phyloP scores from a whole-genome alignment of 1,284 basidiomycete species.

The Ustilago tritici region DNA sequence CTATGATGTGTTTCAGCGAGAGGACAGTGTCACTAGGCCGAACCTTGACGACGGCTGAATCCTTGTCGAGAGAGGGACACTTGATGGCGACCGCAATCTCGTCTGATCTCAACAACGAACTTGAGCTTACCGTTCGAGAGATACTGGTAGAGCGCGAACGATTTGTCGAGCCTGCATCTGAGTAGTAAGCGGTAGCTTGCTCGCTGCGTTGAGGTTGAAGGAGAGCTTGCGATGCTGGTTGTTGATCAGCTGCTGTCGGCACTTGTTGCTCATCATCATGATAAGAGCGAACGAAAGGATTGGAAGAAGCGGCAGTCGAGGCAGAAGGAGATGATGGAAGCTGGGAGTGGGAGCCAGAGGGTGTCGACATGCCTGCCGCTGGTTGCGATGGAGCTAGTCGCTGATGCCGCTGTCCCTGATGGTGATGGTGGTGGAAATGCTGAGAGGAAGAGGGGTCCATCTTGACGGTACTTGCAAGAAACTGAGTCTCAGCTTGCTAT shows the following conservation, averaged over 20 bases:
- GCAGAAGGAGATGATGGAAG: conserved; percentile 28
- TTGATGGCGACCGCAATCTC: conserved; percentile 44
- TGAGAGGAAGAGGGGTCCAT: conserved; percentile 29
- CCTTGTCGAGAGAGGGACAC: conserved; percentile 51
- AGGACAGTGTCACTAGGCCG: conserved; percentile 22
- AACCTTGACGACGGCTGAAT: conserved; percentile 35
- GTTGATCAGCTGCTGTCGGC: conserved; percentile 5
- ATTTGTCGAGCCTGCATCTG: conserved; percentile 4
- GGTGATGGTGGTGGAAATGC: conserved; percentile 26
- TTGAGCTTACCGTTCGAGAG: conserved; percentile 14
- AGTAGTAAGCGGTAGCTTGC: background rate
- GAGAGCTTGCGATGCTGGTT: background rate
- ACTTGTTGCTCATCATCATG: conserved; percentile 13
- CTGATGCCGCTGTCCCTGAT: conserved; percentile 22
- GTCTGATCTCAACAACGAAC: background rate
- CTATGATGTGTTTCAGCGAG: conserved; percentile 51
- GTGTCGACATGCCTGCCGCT: conserved; percentile 23
- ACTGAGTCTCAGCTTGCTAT: background rate
- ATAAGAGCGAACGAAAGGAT: conserved; percentile 32
- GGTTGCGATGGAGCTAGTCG: conserved; percentile 13
- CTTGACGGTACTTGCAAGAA: background rate
- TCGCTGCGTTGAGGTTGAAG: conserved; percentile 5
- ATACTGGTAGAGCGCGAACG: conserved; percentile 1
- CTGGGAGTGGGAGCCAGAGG: conserved; percentile 23
- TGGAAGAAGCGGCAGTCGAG: conserved; percentile 33